Conservation (phyloP, 2,329 filamentous ascomycete species). For the Beauveria brongniartii region DNA sequence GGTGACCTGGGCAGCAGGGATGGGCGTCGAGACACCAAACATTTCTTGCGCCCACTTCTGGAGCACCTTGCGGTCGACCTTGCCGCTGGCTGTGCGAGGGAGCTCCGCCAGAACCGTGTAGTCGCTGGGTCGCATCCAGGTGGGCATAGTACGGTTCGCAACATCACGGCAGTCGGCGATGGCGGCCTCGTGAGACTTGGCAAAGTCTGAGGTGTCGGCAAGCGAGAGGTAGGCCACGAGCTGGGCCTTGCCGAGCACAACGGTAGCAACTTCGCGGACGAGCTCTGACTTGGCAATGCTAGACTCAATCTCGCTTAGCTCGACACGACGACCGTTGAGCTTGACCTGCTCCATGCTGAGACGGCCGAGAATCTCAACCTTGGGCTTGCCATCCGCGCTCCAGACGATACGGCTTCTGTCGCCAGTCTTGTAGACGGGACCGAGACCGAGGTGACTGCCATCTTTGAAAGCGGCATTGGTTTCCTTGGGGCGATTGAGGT, state of each 20-base stretch:
- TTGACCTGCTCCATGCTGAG: slow-evolving; percentile 11
- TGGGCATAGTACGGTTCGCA: slow-evolving; percentile 5
- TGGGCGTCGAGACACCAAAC: background rate
- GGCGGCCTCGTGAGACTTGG: background rate
- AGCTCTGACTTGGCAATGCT: slow-evolving; percentile 7
- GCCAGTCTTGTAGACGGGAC: slow-evolving; percentile 8
- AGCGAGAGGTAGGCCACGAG: slow-evolving; percentile 10
- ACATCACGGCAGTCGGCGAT: slow-evolving; percentile 8
- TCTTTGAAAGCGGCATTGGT: slow-evolving; percentile 8
- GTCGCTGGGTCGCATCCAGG: slow-evolving; percentile 9
- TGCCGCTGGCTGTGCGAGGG: slow-evolving; percentile 11
- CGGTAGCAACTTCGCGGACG: slow-evolving; percentile 25
- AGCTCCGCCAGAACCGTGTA: slow-evolving; percentile 9
- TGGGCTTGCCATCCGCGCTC: slow-evolving; percentile 6
- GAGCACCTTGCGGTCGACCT: slow-evolving; percentile 10
- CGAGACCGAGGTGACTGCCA: slow-evolving; percentile 29
- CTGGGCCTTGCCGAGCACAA: slow-evolving; percentile 34
- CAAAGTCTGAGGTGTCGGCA: background rate
- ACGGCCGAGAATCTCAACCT: slow-evolving; percentile 10
- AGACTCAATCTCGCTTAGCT: slow-evolving; percentile 10
- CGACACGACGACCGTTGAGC: slow-evolving; percentile 11
- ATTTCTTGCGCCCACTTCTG: slow-evolving; percentile 5
- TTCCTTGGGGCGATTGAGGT: slow-evolving; percentile 11
- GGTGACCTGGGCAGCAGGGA: background rate
- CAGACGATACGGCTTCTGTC: slow-evolving; percentile 9